These are phyloP conservation scores for Talaromyces sp. DNA, from an alignment of 2,329 filamentous ascomycete genomes.

Conservation along the genomic window DNA sequence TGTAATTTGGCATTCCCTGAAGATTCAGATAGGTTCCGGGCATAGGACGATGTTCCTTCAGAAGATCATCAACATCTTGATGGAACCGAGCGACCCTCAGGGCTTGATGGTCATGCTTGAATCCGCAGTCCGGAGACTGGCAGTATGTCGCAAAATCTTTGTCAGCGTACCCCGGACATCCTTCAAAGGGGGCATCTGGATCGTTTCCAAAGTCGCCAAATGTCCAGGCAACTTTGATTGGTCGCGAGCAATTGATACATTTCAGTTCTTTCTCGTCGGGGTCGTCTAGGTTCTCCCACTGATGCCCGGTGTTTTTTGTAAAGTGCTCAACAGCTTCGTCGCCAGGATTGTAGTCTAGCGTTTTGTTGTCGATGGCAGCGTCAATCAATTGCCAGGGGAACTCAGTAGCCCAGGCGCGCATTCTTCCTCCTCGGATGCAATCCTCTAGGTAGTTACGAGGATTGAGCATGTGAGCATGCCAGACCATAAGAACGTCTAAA, in stretches of 20 bases:
- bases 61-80: conserved; percentile 52
- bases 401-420: conserved; percentile 58
- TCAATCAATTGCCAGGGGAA: conserved; percentile 65
- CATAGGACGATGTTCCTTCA: conserved; percentile 53
- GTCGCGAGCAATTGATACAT: conserved; percentile 55
- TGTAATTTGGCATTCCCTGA: conserved; percentile 48
- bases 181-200: conserved; percentile 27
- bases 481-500: conserved; percentile 71
- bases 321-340: conserved; percentile 49
- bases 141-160: conserved; percentile 53
- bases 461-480: conserved; percentile 76
- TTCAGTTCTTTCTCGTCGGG: conserved; percentile 45
- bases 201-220: conserved; percentile 28
- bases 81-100: conserved; percentile 63
- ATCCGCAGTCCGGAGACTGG: conserved; percentile 43
- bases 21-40: conserved; percentile 64
- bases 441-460: conserved; percentile 73
- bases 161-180: conserved; percentile 35
- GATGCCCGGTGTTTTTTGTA: conserved; percentile 45
- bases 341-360: conserved; percentile 56
- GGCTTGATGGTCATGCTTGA: conserved; percentile 53
- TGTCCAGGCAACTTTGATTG: conserved; percentile 58
- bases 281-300: conserved; percentile 62
- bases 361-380: conserved; percentile 54
- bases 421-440: conserved; percentile 57